These are phyloP conservation scores for Termitomyces sp. DNA, from an alignment of 768 basidiomycete genomes.

Conservation along the genomic window DNA sequence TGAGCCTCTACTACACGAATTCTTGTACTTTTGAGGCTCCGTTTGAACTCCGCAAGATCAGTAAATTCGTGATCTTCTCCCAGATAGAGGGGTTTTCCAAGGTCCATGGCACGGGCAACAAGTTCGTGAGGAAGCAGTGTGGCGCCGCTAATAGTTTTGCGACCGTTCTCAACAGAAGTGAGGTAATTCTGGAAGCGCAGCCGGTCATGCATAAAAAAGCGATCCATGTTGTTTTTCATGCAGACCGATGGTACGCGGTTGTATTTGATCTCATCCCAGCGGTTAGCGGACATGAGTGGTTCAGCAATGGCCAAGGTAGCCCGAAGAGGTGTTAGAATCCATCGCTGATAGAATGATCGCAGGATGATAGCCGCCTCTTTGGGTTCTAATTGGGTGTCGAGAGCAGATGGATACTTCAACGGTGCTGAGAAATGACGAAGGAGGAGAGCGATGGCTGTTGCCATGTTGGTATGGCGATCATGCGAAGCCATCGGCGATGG, in stretches of 20 bases:
- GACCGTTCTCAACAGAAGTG: too few relatives aligned
- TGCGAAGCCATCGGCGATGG: conserved; percentile 59
- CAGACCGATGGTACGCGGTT: conserved; percentile 49
- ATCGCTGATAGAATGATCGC: conserved; percentile 58
- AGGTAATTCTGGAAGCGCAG: too few relatives aligned
- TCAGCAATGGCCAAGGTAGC: conserved; percentile 42
- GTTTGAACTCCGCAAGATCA: too few relatives aligned
- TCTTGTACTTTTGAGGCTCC: too few relatives aligned
- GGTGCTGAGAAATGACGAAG: conserved; percentile 39
- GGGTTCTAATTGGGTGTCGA: conserved; percentile 27
- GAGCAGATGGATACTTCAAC: conserved; percentile 28
- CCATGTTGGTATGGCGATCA: conserved; percentile 62
- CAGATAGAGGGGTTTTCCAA: too few relatives aligned
- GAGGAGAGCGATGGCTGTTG: conserved; percentile 59
- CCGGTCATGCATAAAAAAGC: too few relatives aligned
- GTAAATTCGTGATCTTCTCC: too few relatives aligned
- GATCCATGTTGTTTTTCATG: too few relatives aligned
- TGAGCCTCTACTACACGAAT: too few relatives aligned
- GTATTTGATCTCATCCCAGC: conserved; percentile 60
- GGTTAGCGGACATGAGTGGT: conserved; percentile 54
- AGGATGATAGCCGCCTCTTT: conserved; percentile 38
- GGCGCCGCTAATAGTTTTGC: too few relatives aligned
- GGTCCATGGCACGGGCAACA: too few relatives aligned
- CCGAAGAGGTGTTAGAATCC: conserved; percentile 59
- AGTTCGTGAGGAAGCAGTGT: too few relatives aligned